Evolutionary conservation across 768 basidiomycete species (phyloP), one percentile per base, ranked within the genome.

Genomic region (Pleurotus djamor): DNA sequence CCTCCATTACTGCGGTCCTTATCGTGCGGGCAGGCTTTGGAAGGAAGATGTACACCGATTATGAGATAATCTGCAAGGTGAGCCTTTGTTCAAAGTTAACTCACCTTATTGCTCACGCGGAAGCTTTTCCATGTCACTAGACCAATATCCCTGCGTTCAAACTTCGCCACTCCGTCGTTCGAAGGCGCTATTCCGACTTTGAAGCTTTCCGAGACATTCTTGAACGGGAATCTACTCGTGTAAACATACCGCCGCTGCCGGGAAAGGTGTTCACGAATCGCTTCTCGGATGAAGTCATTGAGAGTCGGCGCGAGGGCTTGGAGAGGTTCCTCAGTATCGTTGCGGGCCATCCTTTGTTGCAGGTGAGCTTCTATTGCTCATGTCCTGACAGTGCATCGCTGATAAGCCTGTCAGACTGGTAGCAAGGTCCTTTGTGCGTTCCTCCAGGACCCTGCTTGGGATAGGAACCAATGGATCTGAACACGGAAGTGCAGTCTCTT

Each of bases 111-210:
- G 28, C 34, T 48, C 37, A 57, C 64, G 12, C 8, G 55, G 52
- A 9, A 44, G 52, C 28, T 21, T 7, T 16, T n/a, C 33, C 7
- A 28, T 28, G 35, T 14, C 45, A 54, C 34, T 63, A 97, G 95
- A 98, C 97, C 66, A 98, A 98, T 74, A 99, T 98, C 66, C 97
- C 96, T 36, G 96, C 96, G 0, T 99, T 99, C 82, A 97, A 98
- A 71, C 83, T 98, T 45, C 92, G 89, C n/a, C 91, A 93, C 74
- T 94, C 92, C 8, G 78, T 91, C 43, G 94, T 96, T 48, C 85
- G 93, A 51, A 81, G 94, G 48, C 88, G 94, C 50, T 96, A 96
- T 71, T 93, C 89, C 44, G 93, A 96, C 71, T 96, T 96, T 68
- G 94, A 96, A 69, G 95, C 96, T 1, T 99, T 99, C 81, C 88